Evolutionary conservation across 1,284 basidiomycete genomes (phyloP).

Genomic region (Nidula niveotomentosa): DNA sequence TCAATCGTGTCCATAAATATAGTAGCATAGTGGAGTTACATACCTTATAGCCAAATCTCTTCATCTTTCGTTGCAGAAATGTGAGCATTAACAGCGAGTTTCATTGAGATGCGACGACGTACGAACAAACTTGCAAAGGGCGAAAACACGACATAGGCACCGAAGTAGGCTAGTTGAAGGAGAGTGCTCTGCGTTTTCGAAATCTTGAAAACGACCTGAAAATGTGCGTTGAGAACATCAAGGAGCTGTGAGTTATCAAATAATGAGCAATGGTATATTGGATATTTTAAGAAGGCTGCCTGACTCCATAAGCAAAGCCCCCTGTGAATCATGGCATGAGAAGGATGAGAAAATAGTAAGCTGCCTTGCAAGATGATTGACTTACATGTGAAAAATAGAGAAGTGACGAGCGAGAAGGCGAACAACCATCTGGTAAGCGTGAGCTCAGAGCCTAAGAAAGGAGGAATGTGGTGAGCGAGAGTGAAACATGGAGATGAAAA

Average conservation of each 20-base stretch:
- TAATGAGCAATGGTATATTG: background rate
- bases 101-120: conserved; percentile 16
- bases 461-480: background rate
- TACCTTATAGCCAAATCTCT: conserved; percentile 60
- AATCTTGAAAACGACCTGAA: conserved; percentile 72
- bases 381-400: conserved; percentile 80
- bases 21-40: conserved; percentile 7
- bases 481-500: background rate
- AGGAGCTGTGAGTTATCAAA: conserved; percentile 50
- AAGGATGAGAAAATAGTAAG: background rate
- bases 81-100: too few species aligned
- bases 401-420: conserved; percentile 73
- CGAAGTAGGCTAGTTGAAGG: conserved; percentile 86
- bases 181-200: conserved; percentile 80
- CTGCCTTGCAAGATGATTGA: conserved; percentile 1
- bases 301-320: conserved; percentile 76
- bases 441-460: conserved; percentile 43
- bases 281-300: conserved; percentile 13
- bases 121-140: conserved; percentile 61
- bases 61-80: conserved; percentile 41
- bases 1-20: too few species aligned
- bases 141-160: conserved; percentile 60
- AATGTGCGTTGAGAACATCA: conserved; percentile 84
- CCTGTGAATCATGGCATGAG: conserved; percentile 11
- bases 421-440: conserved; percentile 45